These are phyloP conservation scores for Cucumis melo DNA, from an alignment of 306 rosid genomes.

Conservation along the genomic window DNA sequence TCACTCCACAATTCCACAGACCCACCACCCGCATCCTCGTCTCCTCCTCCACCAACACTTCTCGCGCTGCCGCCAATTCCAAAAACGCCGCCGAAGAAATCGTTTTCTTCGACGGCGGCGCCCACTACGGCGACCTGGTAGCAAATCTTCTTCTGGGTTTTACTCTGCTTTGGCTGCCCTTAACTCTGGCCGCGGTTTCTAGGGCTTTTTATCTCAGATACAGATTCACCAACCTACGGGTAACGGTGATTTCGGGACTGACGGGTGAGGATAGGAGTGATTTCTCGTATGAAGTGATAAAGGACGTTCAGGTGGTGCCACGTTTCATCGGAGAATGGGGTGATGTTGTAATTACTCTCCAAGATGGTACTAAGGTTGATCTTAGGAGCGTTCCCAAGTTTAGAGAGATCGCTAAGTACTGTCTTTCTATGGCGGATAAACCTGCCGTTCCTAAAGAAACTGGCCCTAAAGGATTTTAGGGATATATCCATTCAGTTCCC, in stretches of 20 bases:
- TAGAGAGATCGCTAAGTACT: constrained; percentile 72
- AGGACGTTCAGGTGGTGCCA: constrained; percentile 89
- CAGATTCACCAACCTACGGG: constrained; percentile 86
- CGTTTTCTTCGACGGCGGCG: constrained; percentile 92
- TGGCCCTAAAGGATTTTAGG: constrained; percentile 51
- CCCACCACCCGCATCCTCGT: constrained; percentile 44
- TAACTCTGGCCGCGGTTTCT: constrained; percentile 74
- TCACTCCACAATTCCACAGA: constrained; percentile 10
- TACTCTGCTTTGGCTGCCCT: constrained; percentile 79
- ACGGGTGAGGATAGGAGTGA: constrained; percentile 81
- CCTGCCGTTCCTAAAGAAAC: constrained; percentile 21
- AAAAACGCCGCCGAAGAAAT: constrained; percentile 37
- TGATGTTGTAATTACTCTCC: constrained; percentile 63
- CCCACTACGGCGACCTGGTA: constrained; percentile 71
- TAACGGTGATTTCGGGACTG: constrained; percentile 71
- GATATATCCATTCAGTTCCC: background rate
- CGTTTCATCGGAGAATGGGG: constrained; percentile 96
- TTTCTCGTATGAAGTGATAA: constrained; percentile 57
- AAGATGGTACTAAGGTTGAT: constrained; percentile 79
- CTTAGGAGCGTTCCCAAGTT: constrained; percentile 80
- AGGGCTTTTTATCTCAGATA: constrained; percentile 59
- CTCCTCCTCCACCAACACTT: constrained; percentile 59
- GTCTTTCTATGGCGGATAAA: constrained; percentile 47
- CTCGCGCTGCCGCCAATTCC: constrained; percentile 14
- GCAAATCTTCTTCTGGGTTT: constrained; percentile 65